Conservation (phyloP, 345 rosid species). For the Sapria himalayana region DNA sequence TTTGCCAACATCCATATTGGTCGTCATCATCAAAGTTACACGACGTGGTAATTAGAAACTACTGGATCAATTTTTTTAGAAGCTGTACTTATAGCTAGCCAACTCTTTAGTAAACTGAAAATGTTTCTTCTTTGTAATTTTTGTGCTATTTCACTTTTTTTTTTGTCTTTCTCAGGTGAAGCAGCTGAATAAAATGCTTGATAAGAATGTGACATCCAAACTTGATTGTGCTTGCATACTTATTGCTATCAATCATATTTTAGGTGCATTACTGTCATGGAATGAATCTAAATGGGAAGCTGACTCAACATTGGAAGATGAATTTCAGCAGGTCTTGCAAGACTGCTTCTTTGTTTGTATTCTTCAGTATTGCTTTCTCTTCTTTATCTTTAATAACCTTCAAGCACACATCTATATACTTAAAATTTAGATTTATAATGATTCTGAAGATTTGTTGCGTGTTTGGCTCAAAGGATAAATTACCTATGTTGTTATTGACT, state of each 20-base stretch:
- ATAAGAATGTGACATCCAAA: slow-evolving; percentile 27
- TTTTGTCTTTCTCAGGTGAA: slow-evolving; percentile 24
- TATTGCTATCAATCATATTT: slow-evolving; percentile 28
- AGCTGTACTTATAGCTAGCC: no score
- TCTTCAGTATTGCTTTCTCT: not conserved
- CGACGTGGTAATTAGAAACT: slow-evolving; percentile 29
- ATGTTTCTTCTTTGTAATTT: slow-evolving; percentile 1
- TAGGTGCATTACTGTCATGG: slow-evolving; percentile 20
- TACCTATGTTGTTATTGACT: no score
- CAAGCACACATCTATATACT: no score
- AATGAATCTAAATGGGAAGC: slow-evolving; percentile 15
- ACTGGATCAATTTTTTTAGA: no score
- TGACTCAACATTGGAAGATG: slow-evolving; percentile 16
- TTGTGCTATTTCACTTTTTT: slow-evolving; percentile 3
- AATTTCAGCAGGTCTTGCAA: slow-evolving; percentile 43
- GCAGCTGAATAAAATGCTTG: slow-evolving; percentile 28
- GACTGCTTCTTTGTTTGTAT: no score
- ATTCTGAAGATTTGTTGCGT: no score
- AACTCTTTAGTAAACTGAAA: slow-evolving; percentile 4
- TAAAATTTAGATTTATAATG: no score
- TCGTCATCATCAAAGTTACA: slow-evolving; percentile 28
- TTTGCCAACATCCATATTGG: slow-evolving; percentile 38
- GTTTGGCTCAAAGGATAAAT: no score
- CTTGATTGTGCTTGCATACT: slow-evolving; percentile 44
- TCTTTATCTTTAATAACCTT: no score